These are phyloP conservation scores for Candida incommunis DNA, from an alignment of 805 yeast species.

Conservation along the genomic window DNA sequence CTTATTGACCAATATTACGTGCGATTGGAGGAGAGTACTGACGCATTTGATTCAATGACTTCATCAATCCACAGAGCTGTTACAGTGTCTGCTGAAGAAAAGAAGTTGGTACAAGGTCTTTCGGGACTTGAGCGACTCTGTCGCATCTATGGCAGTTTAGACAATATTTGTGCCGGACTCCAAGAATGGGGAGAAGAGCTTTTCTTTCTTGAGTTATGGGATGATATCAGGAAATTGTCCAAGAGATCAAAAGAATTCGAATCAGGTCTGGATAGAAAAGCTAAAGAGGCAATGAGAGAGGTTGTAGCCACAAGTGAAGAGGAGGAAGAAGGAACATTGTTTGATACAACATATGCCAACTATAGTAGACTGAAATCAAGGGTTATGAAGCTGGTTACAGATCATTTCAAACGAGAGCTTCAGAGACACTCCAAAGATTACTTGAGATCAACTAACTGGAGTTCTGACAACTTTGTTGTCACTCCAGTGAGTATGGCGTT, in stretches of 20 bases:
- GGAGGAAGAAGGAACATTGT: constrained; percentile 25
- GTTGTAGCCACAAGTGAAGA: constrained; percentile 5
- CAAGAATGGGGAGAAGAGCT: constrained; percentile 29
- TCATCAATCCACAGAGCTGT: constrained; percentile 24
- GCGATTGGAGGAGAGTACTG: constrained; percentile 27
- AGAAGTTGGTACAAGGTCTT: constrained; percentile 17
- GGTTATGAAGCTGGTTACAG: constrained; percentile 18
- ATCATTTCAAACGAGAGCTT: constrained; percentile 24
- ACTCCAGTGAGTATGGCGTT: constrained; percentile 11
- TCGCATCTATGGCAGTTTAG: constrained; percentile 24
- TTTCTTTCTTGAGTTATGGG: constrained; percentile 30
- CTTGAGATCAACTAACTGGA: constrained; percentile 12
- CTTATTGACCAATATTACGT: constrained; percentile 39
- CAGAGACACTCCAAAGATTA: constrained; percentile 25
- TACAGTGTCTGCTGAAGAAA: constrained; percentile 19
- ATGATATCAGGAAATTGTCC: constrained; percentile 18
- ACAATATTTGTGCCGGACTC: constrained; percentile 26
- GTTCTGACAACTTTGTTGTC: not conserved
- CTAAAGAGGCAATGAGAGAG: constrained; percentile 1
- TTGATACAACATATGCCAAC: constrained; percentile 28
- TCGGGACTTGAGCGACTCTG: constrained; percentile 29
- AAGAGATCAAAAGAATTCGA: constrained; percentile 11
- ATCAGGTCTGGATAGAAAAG: constrained; percentile 3
- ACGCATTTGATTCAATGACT: constrained; percentile 28
- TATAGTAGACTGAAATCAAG: constrained; percentile 22